phyloP scores from a whole-genome alignment of 2,329 filamentous ascomycete genomes.

The Keithomyces neogunnii region DNA sequence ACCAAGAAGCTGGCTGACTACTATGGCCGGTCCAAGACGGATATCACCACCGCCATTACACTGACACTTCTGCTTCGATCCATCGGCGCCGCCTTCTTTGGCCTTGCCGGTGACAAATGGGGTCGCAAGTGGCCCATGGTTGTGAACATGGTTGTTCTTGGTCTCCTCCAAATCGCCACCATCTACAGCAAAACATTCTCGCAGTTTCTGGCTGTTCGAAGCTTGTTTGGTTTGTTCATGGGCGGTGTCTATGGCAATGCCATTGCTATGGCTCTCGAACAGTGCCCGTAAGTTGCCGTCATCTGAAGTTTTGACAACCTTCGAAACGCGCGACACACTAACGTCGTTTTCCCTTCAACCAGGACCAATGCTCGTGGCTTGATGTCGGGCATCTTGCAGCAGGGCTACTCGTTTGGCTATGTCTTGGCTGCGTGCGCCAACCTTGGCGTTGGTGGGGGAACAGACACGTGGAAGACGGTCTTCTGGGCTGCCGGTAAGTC shows the following conservation, averaged over 20 bases:
- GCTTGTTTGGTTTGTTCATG: slow-evolving; percentile 72
- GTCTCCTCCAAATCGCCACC: slow-evolving; percentile 61
- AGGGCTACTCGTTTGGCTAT: slow-evolving; percentile 75
- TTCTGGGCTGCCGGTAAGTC: slow-evolving; percentile 56
- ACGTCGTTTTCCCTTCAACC: slow-evolving; percentile 11
- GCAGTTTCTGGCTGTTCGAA: slow-evolving; percentile 66
- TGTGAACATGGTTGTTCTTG: slow-evolving; percentile 65
- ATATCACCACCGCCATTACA: slow-evolving; percentile 67
- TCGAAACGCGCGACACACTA: slow-evolving; percentile 1
- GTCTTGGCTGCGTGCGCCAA: slow-evolving; percentile 70
- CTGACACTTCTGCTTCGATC: slow-evolving; percentile 67
- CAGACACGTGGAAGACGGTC: slow-evolving; percentile 63
- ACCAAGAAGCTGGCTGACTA: slow-evolving; percentile 57
- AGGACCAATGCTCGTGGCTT: slow-evolving; percentile 62
- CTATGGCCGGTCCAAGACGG: slow-evolving; percentile 46
- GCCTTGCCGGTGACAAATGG: slow-evolving; percentile 68
- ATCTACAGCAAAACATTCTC: slow-evolving; percentile 66
- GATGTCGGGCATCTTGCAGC: slow-evolving; percentile 75
- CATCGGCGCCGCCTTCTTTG: slow-evolving; percentile 67
- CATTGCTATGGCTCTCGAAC: slow-evolving; percentile 69
- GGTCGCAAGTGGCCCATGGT: slow-evolving; percentile 83
- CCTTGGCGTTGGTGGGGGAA: slow-evolving; percentile 58
- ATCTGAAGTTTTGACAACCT: background rate
- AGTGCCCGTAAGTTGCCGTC: slow-evolving; percentile 47
- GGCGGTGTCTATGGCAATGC: slow-evolving; percentile 74